Base-by-base conservation (phyloP, 2,329 filamentous ascomycete genomes). In the Trichophyton verrucosum region DNA sequence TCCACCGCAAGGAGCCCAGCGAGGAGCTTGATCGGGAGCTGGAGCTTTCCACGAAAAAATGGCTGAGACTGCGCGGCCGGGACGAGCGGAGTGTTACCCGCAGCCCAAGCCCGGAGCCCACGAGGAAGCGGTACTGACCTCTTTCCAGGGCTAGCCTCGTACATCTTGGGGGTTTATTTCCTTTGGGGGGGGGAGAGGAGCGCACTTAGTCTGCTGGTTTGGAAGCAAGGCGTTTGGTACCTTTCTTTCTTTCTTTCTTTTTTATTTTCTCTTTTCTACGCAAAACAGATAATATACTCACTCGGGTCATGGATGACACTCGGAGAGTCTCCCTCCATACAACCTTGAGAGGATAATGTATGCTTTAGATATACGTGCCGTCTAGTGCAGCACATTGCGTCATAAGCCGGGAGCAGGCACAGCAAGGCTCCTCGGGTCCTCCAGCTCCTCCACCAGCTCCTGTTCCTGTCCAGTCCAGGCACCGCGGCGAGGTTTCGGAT, bases 1-100 rank as follows among this genome's bases (percentile, higher is more conserved):
- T 99, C 66, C 94, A 99, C 74, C 84, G 94, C 71, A 99, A 99
- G 80, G 94, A 97, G 73, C 94, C 94, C 3, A 84, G 83, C 67
- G 80, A 89, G 9, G 92, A 97, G 77, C 79, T 99, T 68, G 94
- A 99, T 64, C 80, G 87, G 65, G 94, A 99, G 67, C 75, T 99
- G 68, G 85, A 88, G 65, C 81, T 97, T 67, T 84, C 85, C 69
- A 97, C 92, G 64, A 95, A 96, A 83, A 97, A 97, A 81, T 97
- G 92, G 91, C 78, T 97, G 71, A 89, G 89, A 78, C 77, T 84
- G 76, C 82, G 90, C 63, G 92, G 91, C 20, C 81, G 88, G 68
- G 92, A 96, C 76, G 86, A 87, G 71, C 84, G 90, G 75, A 95
- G 89, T 73, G 83, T 85, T 65, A 88, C 80, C 65, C 82, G 89